Conservation (phyloP, 202 grass and related monocot species). For the Bolboschoenoplectus hybrid region DNA sequence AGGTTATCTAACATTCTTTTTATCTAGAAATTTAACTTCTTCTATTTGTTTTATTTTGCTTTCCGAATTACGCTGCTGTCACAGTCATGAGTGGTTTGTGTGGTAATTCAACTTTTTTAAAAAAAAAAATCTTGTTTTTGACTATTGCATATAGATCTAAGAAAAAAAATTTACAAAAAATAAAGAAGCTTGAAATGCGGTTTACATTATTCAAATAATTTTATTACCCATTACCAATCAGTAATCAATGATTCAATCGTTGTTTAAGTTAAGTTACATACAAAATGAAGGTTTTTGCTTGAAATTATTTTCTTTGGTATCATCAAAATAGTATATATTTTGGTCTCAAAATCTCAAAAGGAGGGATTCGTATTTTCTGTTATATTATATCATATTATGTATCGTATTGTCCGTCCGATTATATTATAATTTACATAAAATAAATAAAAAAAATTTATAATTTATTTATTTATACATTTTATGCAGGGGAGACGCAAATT, state of each 20-base stretch:
- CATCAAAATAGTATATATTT: not conserved
- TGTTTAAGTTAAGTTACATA: not conserved
- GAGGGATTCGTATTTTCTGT: too few relatives aligned
- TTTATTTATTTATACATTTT: too few relatives aligned
- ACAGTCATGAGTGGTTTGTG: not conserved
- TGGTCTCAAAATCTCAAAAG: not conserved
- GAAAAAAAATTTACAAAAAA: not conserved
- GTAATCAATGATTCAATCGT: not conserved
- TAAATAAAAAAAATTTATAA: too few relatives aligned
- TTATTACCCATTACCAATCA: not conserved
- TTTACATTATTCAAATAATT: slow-evolving; percentile 3
- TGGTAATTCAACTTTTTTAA: slow-evolving; percentile 8
- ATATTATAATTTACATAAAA: too few relatives aligned
- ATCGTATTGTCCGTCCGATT: too few relatives aligned
- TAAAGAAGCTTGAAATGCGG: not conserved
- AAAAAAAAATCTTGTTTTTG: not conserved
- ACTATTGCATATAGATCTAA: not conserved
- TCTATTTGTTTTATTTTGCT: slow-evolving; percentile 7
- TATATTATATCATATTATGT: too few relatives aligned
- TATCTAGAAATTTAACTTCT: slow-evolving; percentile 25
- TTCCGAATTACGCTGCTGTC: slow-evolving; percentile 20
- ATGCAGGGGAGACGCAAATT: not conserved
- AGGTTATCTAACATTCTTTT: not conserved
- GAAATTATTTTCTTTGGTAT: not conserved
- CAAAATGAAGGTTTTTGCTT: not conserved